phyloP scores from a whole-genome alignment of 768 basidiomycete species.

The Mycena polygramma region DNA sequence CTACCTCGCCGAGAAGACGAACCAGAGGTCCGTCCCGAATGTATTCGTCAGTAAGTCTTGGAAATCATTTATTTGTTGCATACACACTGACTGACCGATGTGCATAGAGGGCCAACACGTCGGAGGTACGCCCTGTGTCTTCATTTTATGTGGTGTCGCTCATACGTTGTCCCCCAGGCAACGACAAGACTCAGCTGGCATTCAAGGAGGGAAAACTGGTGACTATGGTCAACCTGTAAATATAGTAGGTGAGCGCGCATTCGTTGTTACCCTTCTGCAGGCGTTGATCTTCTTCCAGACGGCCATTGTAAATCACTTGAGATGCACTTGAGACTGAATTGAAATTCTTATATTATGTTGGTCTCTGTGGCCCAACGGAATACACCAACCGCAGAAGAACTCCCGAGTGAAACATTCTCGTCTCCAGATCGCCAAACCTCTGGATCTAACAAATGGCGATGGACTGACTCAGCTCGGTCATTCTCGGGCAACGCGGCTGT shows the following conservation, averaged over 20 bases:
- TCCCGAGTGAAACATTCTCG: too few relatives aligned
- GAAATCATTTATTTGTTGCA: not conserved
- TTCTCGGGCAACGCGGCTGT: too few relatives aligned
- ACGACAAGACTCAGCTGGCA: constrained; percentile 34
- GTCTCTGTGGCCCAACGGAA: too few relatives aligned
- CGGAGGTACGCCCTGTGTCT: constrained; percentile 16
- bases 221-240: constrained; percentile 29
- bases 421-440: too few relatives aligned
- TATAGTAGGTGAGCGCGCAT: not conserved
- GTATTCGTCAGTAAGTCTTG: constrained; percentile 67
- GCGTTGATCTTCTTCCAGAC: not conserved
- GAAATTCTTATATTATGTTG: not conserved
- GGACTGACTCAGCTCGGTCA: too few relatives aligned
- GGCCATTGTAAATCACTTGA: not conserved
- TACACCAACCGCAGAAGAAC: too few relatives aligned
- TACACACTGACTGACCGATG: not conserved
- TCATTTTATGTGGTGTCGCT: not conserved
- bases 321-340: not conserved
- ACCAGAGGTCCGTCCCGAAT: constrained; percentile 68
- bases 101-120: constrained; percentile 31
- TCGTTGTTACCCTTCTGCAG: not conserved
- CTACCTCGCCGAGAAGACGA: constrained; percentile 64
- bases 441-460: too few relatives aligned
- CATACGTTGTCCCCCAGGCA: constrained; percentile 10
- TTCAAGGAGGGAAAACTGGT: constrained; percentile 27